A percentile compares a stretch with the other conserved stretches of the same genome.
phyloP scores from a whole-genome alignment of 129 eudicot genomes.

The Lactuca sativa region DNA sequence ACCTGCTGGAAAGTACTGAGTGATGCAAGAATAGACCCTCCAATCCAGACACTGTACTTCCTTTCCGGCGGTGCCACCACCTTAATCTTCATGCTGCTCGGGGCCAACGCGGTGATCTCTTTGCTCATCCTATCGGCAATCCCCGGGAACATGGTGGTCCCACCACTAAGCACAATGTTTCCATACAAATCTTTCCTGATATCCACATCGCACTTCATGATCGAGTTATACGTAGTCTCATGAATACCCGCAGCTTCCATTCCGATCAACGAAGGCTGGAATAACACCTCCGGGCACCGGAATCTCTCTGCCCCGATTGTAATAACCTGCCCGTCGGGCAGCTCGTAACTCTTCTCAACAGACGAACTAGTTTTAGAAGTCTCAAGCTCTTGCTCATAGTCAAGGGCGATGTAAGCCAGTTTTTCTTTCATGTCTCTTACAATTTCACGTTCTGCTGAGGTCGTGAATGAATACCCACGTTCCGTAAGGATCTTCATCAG shows the following conservation, averaged over 20 bases:
- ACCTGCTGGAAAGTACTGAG: constrained; percentile 94
- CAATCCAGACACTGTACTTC: constrained; percentile 83
- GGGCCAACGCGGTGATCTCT: constrained; percentile 76
- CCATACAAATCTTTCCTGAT: constrained; percentile 78
- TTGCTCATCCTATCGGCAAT: constrained; percentile 87
- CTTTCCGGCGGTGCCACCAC: constrained; percentile 81
- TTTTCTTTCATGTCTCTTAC: constrained; percentile 78
- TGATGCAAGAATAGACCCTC: constrained; percentile 76
- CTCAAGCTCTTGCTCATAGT: constrained; percentile 76
- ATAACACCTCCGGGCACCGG: constrained; percentile 76
- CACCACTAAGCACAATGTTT: constrained; percentile 82
- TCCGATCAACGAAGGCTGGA: constrained; percentile 68
- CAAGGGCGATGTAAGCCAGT: constrained; percentile 72
- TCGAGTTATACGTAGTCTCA: constrained; percentile 75
- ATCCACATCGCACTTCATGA: constrained; percentile 85
- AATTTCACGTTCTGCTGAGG: constrained; percentile 82
- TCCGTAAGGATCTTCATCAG: constrained; percentile 73
- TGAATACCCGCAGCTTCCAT: constrained; percentile 87
- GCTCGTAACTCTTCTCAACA: constrained; percentile 73
- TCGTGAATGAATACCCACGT: constrained; percentile 77
- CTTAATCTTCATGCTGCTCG: constrained; percentile 86
- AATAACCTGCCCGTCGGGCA: constrained; percentile 78
- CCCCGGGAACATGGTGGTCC: constrained; percentile 78
- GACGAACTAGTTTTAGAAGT: constrained; percentile 63
- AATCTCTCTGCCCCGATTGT: constrained; percentile 73